Base-by-base conservation (phyloP, 306 rosid genomes). In the Crotalaria pallida region DNA sequence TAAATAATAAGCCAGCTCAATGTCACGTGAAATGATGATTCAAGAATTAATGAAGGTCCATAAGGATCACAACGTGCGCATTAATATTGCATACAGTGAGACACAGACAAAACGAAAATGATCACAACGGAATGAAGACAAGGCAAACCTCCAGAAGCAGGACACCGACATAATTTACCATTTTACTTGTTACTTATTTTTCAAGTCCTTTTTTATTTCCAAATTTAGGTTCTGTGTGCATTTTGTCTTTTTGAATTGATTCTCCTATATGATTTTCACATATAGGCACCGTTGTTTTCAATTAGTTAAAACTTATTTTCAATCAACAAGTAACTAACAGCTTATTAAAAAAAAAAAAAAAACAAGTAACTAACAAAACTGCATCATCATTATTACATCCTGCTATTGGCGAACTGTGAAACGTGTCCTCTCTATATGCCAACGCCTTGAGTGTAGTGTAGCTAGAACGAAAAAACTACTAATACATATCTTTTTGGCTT, bases 1-100 rank as follows among this genome's bases (percentile, higher is more conserved):
- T n/a, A n/a, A n/a, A n/a, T n/a, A 61, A 69, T 70, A 60, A 10
- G 67, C 21, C 73, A 53, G 47, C 66, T 74, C 67, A 51, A 44
- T 19, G 3, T 49, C 67, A 65, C 60, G 73, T 65, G 73, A 65
- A 56, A 4, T 41, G 51, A 21, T 65, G 17, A 23, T 19, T 47
- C 24, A 65, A 19, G 41, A 7, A 34, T 34, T 1, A 26, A 12
- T 51, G 7, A 23, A 61, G 1, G 18, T 34, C 4, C 19, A 21
- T 1, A 27, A 12, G 17, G n/a, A 36, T 18, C 22, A 40, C 17
- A 53, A 3, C 40, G 45, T 19, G 41, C n/a, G 1, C 12, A 38
- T 62, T 24, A 26, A 17, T 23, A 47, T 58, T 31, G 60, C 50
- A 57, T 57, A 17, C 21, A 26, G 3, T 19, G 10, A 24, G 11